Base-by-base conservation (phyloP, 2,329 filamentous ascomycete species). In the Phialemoniopsis sp. region DNA sequence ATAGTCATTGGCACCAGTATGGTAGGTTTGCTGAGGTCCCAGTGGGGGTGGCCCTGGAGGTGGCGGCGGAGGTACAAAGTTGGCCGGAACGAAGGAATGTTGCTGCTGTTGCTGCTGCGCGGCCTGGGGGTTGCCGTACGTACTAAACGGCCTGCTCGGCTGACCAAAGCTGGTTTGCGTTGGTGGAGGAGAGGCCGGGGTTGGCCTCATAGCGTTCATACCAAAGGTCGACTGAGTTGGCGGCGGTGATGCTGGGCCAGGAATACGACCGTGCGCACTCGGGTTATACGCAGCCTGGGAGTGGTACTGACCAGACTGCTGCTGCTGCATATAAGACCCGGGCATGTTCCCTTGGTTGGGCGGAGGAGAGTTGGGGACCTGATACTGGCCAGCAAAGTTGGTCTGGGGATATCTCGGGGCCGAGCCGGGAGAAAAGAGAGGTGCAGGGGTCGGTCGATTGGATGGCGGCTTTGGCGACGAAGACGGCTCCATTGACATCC, bases 401-500 rank as follows among this genome's bases (percentile, higher is more conserved):
- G 67, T 66, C 46, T 73, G 67, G 9, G 73, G 70, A 49, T 82
- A 84, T 41, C 52, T 49, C 65, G 72, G 52, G 57, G 60, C 44
- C 7, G 63, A 46, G 46, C 60, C 49, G 32, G 51, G 46, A 49
- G 64, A 61, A 46, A 59, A 60, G 44, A 62, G 58, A 39, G 63
- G 59, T 9, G 58, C 46, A 2, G 62, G 62, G 7, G 52, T 54
- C 13, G 56, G 54, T 34, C 53, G 54, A 53, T 54, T 46, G 62
- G 60, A 30, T 12, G 46, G 40, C 15, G 47, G 52, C 41, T 60
- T 57, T 16, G 62, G 54, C n/a, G 64, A 53, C 30, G 72, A 62
- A 34, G 65, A 63, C 34, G 76, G 69, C n/a, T 91, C 88, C 66
- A 96, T 85, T 2, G 89, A 90, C 81, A 97, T 91, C 39, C 90